Conservation (phyloP, 2,329 filamentous ascomycete genomes). For the Zymoseptoria tritici region DNA sequence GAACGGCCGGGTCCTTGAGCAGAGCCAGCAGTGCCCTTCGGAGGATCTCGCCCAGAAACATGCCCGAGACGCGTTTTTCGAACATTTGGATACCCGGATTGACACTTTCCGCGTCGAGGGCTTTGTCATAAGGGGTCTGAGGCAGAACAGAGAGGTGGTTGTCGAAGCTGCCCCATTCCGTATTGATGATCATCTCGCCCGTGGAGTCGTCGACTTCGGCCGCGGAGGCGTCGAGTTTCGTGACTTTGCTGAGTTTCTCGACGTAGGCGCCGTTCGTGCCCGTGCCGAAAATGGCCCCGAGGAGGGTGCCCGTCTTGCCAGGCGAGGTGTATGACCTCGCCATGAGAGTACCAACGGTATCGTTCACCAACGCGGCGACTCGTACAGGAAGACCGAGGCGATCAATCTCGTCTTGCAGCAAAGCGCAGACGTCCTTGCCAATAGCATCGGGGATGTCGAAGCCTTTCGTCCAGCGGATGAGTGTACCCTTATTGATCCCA, state of each 20-base stretch:
- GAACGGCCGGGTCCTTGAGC: slow-evolving; percentile 57
- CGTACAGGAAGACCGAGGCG: slow-evolving; percentile 77
- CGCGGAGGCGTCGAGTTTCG: slow-evolving; percentile 38
- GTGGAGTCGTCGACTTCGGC: slow-evolving; percentile 68
- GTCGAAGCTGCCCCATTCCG: slow-evolving; percentile 97
- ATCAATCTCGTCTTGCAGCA: slow-evolving; percentile 87
- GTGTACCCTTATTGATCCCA: slow-evolving; percentile 87
- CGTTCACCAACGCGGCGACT: slow-evolving; percentile 94
- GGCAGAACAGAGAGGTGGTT: slow-evolving; percentile 85
- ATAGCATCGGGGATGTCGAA: slow-evolving; percentile 94
- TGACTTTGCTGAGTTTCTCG: slow-evolving; percentile 79
- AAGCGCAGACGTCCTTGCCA: slow-evolving; percentile 85
- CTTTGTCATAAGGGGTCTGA: slow-evolving; percentile 71
- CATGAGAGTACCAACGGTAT: slow-evolving; percentile 97
- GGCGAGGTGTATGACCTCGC: slow-evolving; percentile 91
- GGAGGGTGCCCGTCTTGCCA: slow-evolving; percentile 73
- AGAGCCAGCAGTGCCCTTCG: slow-evolving; percentile 68
- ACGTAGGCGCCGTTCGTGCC: slow-evolving; percentile 97
- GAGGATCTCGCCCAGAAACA: slow-evolving; percentile 95
- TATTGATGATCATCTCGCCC: slow-evolving; percentile 95
- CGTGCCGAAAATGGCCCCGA: slow-evolving; percentile 97
- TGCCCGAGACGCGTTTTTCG: slow-evolving; percentile 94
- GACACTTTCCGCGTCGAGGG: slow-evolving; percentile 69
- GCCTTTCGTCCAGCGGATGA: slow-evolving; percentile 97
- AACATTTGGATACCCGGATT: slow-evolving; percentile 98